phyloP scores from a whole-genome alignment of 768 basidiomycete species.

The Tubosaeta sp. region DNA sequence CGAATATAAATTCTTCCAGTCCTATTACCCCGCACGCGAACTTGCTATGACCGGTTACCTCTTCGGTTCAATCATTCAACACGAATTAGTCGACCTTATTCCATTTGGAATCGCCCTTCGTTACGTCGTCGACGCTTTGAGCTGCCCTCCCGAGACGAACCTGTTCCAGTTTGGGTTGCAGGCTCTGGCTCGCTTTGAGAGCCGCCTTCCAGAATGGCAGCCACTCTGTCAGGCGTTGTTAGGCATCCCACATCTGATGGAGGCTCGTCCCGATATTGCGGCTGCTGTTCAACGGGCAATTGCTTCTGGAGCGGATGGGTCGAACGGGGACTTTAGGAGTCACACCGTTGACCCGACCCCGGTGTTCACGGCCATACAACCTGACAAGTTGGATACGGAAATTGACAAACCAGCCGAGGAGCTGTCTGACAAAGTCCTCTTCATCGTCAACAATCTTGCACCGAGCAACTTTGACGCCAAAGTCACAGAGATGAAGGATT shows the following conservation, averaged over 20 bases:
- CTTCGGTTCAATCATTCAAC: constrained; percentile 94
- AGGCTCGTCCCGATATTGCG: constrained; percentile 79
- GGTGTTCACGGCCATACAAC: constrained; percentile 75
- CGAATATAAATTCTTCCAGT: constrained; percentile 99
- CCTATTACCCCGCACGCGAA: constrained; percentile 90
- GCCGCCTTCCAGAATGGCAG: constrained; percentile 85
- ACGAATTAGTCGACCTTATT: constrained; percentile 88
- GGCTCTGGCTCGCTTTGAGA: constrained; percentile 85
- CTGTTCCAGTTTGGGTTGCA: constrained; percentile 94
- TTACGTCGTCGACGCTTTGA: constrained; percentile 91
- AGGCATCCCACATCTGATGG: constrained; percentile 80
- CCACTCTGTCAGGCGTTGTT: constrained; percentile 87
- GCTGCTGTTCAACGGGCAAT: constrained; percentile 69
- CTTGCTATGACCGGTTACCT: constrained; percentile 93
- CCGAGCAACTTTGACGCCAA: constrained; percentile 91
- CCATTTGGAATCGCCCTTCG: constrained; percentile 95
- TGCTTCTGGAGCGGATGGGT: constrained; percentile 44
- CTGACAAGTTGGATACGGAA: constrained; percentile 60
- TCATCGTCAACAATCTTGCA: constrained; percentile 97
- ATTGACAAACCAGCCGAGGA: constrained; percentile 77
- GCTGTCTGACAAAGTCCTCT: constrained; percentile 87
- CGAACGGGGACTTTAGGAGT: constrained; percentile 37
- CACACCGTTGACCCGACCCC: constrained; percentile 42
- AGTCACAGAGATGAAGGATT: constrained; percentile 76
- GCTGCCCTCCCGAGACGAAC: constrained; percentile 86